Percentiles rank a stretch among this genome's conserved stretches.
These are phyloP conservation scores for Populus alba DNA, from an alignment of 345 rosid species.

Conservation along the genomic window DNA sequence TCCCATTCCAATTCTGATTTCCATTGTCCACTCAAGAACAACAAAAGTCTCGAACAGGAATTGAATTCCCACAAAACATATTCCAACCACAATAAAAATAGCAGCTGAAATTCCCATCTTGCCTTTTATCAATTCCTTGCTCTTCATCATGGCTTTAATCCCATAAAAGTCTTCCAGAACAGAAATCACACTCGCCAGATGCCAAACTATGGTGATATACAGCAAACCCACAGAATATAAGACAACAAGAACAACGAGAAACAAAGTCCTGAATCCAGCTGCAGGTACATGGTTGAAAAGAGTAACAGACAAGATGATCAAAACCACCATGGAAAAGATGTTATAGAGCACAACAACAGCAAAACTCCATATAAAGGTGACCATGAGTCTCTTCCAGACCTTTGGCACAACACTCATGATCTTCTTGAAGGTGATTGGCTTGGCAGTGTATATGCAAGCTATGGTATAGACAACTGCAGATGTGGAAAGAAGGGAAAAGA, in stretches of 20 bases:
- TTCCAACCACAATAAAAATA: not conserved
- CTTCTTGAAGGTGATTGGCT: slow-evolving; percentile 29
- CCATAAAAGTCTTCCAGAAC: slow-evolving; percentile 13
- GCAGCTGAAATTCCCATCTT: slow-evolving; percentile 2
- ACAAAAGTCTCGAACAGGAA: slow-evolving; percentile 21
- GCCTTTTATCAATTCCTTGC: slow-evolving; percentile 14
- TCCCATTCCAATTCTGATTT: slow-evolving; percentile 3
- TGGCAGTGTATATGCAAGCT: slow-evolving; percentile 40
- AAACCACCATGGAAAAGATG: not conserved
- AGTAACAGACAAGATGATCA: not conserved
- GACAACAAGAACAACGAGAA: not conserved
- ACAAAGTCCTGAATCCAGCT: not conserved
- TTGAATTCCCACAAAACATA: slow-evolving; percentile 18
- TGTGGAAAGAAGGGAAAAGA: slow-evolving; percentile 46
- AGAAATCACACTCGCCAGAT: slow-evolving; percentile 21
- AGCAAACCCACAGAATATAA: slow-evolving; percentile 27
- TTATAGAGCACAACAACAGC: slow-evolving; percentile 21
- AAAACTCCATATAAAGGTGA: slow-evolving; percentile 41
- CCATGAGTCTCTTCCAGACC: slow-evolving; percentile 46
- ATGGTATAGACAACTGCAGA: slow-evolving; percentile 52
- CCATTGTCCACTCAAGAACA: slow-evolving; percentile 24
- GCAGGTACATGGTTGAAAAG: not conserved
- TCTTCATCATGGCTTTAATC: slow-evolving; percentile 11
- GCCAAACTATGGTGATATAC: slow-evolving; percentile 15
- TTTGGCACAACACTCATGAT: slow-evolving; percentile 43